Base-by-base conservation (phyloP, 1,284 basidiomycete species). In the Ceratobasidium papillatum region DNA sequence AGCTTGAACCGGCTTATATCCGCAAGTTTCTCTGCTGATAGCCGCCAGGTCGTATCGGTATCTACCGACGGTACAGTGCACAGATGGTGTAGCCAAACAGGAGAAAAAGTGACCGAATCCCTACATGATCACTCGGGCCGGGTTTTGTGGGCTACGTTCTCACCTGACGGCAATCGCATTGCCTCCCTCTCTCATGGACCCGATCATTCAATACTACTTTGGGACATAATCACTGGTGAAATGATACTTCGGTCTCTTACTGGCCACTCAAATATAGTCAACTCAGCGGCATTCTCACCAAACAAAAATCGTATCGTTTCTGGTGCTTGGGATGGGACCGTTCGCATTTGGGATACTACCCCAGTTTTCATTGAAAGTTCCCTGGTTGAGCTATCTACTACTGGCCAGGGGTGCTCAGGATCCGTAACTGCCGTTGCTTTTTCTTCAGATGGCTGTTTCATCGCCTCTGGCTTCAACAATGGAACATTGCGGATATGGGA, bases 21-120 rank as follows among this genome's bases (percentile, higher is more conserved):
- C 27, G 82, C 85, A 56, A 81, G 81, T 41, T 80, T 85, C 56
- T 81, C 80, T 25, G 80, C 80, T 25, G 83, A 85, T 75, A 83
- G 82, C 52, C 78, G 79, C n/a, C 27, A 47, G 36, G 43, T 76
- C 32, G 62, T 49, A 5, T 74, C 75, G 14, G 73, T 30, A 7
- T 68, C 63, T 2, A 30, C 22, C 12, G 74, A 75, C 47, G 3
- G 36, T 8, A 74, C 62, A 9, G 22, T 74, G 22, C 38, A 27
- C 12, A 62, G 66, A 25, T 65, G 52, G 25, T 32, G 63, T 69
- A 19, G 45, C 14, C 5, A 43, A 25, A 74, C 62, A 52, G 51
- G 56, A 32, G 56, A 52, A 3, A 32, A 74, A 41, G 65, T 77
- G 1, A 19, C 9, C 3, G 52, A 32, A 27, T 54, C 66, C 14